These are phyloP conservation scores for Fusarium sp. DNA, from an alignment of 2,329 filamentous ascomycete species.

Conservation along the genomic window DNA sequence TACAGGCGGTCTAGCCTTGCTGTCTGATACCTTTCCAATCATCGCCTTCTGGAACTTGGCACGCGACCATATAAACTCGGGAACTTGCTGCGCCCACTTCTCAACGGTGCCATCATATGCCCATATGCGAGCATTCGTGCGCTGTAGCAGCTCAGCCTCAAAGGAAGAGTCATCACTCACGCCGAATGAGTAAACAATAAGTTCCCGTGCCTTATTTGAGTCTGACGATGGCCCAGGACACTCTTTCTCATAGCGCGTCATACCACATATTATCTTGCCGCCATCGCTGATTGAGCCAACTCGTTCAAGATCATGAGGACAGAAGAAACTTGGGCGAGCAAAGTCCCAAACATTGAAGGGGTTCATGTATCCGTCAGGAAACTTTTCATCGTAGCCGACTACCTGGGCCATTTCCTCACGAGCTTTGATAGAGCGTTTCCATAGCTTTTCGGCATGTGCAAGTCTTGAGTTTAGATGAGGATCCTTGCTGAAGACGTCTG, in stretches of 20 bases:
- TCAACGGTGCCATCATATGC: not conserved
- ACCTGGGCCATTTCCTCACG: not conserved
- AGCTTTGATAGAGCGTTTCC: not conserved
- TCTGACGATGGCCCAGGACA: not conserved
- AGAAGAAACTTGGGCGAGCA: constrained; percentile 1
- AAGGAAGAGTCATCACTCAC: not conserved
- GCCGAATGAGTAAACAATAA: not conserved
- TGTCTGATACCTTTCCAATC: not conserved
- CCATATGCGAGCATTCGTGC: constrained; percentile 9
- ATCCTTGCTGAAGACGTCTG: not conserved
- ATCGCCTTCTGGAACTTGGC: not conserved
- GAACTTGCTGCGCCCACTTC: not conserved
- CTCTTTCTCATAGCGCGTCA: constrained; percentile 5
- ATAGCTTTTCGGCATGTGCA: not conserved
- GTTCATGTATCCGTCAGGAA: constrained; percentile 4
- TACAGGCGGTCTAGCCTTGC: not conserved
- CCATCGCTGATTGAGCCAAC: not conserved
- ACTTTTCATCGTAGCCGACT: not conserved
- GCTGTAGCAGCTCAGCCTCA: not conserved
- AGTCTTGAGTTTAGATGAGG: not conserved
- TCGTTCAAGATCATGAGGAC: not conserved
- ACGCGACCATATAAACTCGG: not conserved
- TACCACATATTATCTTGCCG: not conserved
- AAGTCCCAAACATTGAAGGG: constrained; percentile 4
- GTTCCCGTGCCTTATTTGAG: not conserved